Evolutionary conservation across 495 filamentous ascomycete genomes (phyloP), one percentile per base, ranked within the genome.

Genomic region (Lentithecium fluviatile): DNA sequence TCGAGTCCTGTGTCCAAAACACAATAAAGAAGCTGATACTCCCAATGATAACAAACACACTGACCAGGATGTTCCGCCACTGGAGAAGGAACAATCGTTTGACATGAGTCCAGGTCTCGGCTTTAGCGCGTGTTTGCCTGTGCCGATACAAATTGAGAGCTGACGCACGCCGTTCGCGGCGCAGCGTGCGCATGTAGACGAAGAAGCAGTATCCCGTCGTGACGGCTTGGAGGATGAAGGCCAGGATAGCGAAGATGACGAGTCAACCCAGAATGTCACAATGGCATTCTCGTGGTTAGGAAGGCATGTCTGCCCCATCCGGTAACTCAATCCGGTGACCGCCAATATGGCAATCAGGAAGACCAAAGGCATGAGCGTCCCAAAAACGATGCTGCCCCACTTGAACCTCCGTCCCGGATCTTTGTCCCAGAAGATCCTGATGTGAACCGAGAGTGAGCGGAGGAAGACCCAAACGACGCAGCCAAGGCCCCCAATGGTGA

Each of bases 371-470:
- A 74, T 17, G 24, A 67, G 45, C n/a, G 53, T 56, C 32, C 72
- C 72, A 51, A 64, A 50, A 20, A 60, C 17, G 32, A 72, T 65
- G 25, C 60, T 58, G 47, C 60, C 56, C 56, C 59, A 73, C 26
- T 66, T 62, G 67, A 67, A 76, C 20, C 19, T 20, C 12, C 53
- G 11, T 24, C 69, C 70, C 25, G 62, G 72, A 24, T 70, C 58
- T 11, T 60, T 23, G 62, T 74, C 71, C 73, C 73, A 75, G 66
- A 71, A 69, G 43, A 76, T 69, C 40, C 71, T 67, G n/a, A 75
- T 61, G 45, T 74, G 71, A 7, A 73, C 70, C 70, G 69, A 75
- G 20, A 74, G 49, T 40, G 66, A 66, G 53, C 72, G 72, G 43
- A 73, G 62, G 43, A 74, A 68, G 43, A 73, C 73, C 73, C 74